These are phyloP conservation scores for Neckera pumila DNA, from an alignment of 225 moss, liverwort and hornwort genomes.

Conservation along the genomic window DNA sequence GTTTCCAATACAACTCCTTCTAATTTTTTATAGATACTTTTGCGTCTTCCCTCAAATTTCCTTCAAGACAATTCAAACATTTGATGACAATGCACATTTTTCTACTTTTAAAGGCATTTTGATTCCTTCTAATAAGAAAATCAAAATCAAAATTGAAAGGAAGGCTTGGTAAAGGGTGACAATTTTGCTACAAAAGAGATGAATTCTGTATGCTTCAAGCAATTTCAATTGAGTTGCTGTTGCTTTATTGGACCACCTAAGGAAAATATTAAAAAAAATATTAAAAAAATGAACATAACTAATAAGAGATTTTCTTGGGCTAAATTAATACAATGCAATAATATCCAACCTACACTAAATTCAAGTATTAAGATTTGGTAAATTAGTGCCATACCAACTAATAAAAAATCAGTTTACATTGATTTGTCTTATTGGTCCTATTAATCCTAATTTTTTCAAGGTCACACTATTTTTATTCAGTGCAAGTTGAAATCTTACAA, in stretches of 20 bases:
- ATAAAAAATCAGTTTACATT: not conserved
- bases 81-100: not conserved
- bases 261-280: rapidly evolving
- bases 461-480: not conserved
- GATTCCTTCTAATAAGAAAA: not conserved
- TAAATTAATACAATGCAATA: not conserved
- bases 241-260: too few species aligned
- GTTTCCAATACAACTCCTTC: rapidly evolving
- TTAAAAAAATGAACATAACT: not conserved
- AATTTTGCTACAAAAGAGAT: not conserved
- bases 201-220: not conserved
- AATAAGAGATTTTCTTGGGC: rapidly evolving
- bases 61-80: not conserved
- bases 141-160: not conserved
- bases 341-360: not conserved
- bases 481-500: not conserved
- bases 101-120: not conserved
- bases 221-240: not conserved
- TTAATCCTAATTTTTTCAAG: not conserved
- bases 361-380: not conserved
- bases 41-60: too few species aligned
- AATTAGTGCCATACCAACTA: not conserved
- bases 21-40: not conserved
- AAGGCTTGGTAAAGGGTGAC: not conserved
- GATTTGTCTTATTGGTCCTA: not conserved